These are phyloP conservation scores for Saccharomyces hybrid DNA, from an alignment of 1,139 yeast genomes.

Conservation along the genomic window DNA sequence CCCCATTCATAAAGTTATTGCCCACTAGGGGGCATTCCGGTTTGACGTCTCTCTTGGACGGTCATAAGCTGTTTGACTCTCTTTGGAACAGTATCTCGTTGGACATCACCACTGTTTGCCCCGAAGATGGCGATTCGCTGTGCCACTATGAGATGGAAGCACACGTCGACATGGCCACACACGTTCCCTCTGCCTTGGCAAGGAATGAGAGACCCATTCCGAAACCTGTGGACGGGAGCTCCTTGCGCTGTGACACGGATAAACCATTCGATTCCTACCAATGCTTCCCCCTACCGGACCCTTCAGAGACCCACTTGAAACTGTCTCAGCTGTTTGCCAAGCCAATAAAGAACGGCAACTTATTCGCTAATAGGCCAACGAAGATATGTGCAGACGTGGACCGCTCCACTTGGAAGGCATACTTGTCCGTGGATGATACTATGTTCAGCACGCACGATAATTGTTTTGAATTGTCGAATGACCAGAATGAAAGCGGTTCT, in stretches of 20 bases:
- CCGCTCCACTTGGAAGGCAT: slow-evolving; percentile 39
- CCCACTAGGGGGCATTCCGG: slow-evolving; percentile 95
- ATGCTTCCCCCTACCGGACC: slow-evolving; percentile 70
- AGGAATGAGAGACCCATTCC: slow-evolving; percentile 68
- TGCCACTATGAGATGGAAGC: slow-evolving; percentile 59
- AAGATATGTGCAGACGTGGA: slow-evolving; percentile 40
- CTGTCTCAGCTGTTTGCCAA: slow-evolving; percentile 65
- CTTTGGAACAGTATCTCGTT: slow-evolving; percentile 93
- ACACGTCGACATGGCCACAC: slow-evolving; percentile 65
- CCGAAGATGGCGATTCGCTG: slow-evolving; percentile 15
- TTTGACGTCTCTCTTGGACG: slow-evolving; percentile 74
- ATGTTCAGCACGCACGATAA: slow-evolving; percentile 29
- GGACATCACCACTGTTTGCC: slow-evolving; percentile 60
- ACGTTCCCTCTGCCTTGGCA: slow-evolving; percentile 59
- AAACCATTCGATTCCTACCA: slow-evolving; percentile 53
- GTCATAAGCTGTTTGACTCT: slow-evolving; percentile 89
- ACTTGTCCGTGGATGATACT: slow-evolving; percentile 25
- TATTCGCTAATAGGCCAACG: slow-evolving; percentile 38
- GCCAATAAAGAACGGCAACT: slow-evolving; percentile 54
- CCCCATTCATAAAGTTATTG: slow-evolving; percentile 82
- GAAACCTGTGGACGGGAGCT: slow-evolving; percentile 60
- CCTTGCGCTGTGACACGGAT: slow-evolving; percentile 60
- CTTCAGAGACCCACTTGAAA: slow-evolving; percentile 45
- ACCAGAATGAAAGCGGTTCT: slow-evolving; percentile 18
- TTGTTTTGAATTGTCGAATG: slow-evolving; percentile 33